Evolutionary conservation across 2,329 filamentous ascomycete species (phyloP), one percentile per base, ranked within the genome.

Genomic region (Talaromyces pinophilus): DNA sequence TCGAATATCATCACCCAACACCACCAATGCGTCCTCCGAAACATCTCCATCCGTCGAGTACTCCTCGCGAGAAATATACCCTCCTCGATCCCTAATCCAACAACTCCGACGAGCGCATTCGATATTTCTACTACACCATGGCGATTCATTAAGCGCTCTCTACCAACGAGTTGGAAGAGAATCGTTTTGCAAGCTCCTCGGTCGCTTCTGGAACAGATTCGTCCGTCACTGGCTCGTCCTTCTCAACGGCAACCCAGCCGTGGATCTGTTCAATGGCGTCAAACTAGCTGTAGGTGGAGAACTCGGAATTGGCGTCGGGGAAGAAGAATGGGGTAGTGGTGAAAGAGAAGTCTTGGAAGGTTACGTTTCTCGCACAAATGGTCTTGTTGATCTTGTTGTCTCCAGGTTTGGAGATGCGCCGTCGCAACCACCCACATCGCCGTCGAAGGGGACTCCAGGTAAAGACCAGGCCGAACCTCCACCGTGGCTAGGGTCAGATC

Each of bases 271-370:
- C 73, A 88, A 90, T 11, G 93, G 92, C 5, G 88, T 97, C 74
- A 97, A 96, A 77, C 84, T 99, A 38, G 92, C 93, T 13, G 92
- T 90, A 6, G 93, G 92, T 40, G 94, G 95, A 19, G 94, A 98
- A 79, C 86, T 98, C 30, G 95, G 95, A 17, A 87, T 97, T 55
- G 95, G 95, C 0, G 95, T 98, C 0, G 95, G 95, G 19, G 95
- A 98, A 76, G 95, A 98, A 80, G 92, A 97, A 64, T 90, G 93
- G 76, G 94, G 94, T 4, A 97, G 94, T 75, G 93, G 93, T 38
- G 94, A 98, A 80, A 85, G 94, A 72, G 94, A 96, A 72, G 94
- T 98, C 0, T 82, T 99, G 1, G 94, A 98, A 77, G 92, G 92
- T n/a, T 87, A 97, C 68, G 88, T 92, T 1, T 85, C 84, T 10